These are phyloP conservation scores for Pythium folliculosum DNA, from an alignment of 352 stramenopile species.

Conservation along the genomic window DNA sequence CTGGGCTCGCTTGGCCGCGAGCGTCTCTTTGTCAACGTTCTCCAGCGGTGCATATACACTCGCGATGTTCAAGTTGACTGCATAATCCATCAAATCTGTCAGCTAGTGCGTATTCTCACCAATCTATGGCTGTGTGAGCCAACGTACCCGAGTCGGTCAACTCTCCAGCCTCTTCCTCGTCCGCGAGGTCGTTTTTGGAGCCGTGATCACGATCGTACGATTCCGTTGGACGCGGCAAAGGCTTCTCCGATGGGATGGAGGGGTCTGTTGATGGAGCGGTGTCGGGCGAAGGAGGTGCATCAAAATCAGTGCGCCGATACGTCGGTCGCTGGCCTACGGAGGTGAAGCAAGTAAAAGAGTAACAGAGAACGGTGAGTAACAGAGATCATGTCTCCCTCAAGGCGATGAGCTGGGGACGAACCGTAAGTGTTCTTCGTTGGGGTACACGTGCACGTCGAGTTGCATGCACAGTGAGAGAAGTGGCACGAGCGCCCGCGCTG, in stretches of 20 bases:
- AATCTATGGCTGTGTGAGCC: too few relatives aligned
- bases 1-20: conserved; percentile 80
- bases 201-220: conserved; percentile 53
- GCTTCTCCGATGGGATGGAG: conserved; percentile 42
- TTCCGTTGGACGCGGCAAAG: conserved; percentile 37
- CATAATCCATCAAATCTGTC: background rate
- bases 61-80: conserved; percentile 62
- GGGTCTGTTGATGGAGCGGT: conserved; percentile 33
- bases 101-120: too few relatives aligned
- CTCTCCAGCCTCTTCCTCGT: conserved; percentile 73
- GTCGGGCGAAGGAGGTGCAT: conserved; percentile 72
- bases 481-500: conserved; percentile 84
- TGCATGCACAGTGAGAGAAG: conserved; percentile 87
- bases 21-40: conserved; percentile 76
- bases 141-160: conserved; percentile 64
- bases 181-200: conserved; percentile 39
- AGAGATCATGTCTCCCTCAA: too few relatives aligned
- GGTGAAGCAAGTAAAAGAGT: background rate
- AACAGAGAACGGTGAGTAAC: background rate
- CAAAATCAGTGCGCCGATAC: conserved; percentile 82
- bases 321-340: conserved; percentile 67
- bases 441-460: conserved; percentile 84
- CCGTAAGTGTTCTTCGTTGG: conserved; percentile 84
- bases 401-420: too few relatives aligned
- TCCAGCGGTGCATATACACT: conserved; percentile 77